Evolutionary conservation across 192 early-diverging fungal species (phyloP).

Genomic region (Gigaspora rosea): DNA sequence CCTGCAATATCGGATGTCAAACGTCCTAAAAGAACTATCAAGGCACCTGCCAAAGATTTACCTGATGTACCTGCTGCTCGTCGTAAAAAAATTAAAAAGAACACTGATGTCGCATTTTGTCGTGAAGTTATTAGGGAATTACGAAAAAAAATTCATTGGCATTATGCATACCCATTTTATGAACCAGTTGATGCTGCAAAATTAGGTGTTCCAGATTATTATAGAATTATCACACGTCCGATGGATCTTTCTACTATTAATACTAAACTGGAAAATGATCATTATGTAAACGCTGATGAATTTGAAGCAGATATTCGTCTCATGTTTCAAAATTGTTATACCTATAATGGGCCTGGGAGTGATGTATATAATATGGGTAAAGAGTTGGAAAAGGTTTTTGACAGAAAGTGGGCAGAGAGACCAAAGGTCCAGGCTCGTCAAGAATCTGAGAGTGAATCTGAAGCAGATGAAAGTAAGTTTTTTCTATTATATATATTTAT

Average conservation of each 20-base stretch:
- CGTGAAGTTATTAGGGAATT: slow-evolving; percentile 63
- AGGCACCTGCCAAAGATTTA: slow-evolving; percentile 42
- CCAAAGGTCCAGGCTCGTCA: slow-evolving; percentile 38
- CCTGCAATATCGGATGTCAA: background rate
- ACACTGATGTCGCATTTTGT: slow-evolving; percentile 68
- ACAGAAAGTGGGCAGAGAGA: slow-evolving; percentile 61
- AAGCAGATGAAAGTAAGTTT: slow-evolving; percentile 28
- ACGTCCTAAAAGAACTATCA: background rate
- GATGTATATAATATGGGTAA: slow-evolving; percentile 65
- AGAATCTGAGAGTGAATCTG: slow-evolving; percentile 35
- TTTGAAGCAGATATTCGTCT: slow-evolving; percentile 69
- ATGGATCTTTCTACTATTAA: slow-evolving; percentile 80
- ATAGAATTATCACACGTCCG: slow-evolving; percentile 71
- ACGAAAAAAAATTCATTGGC: slow-evolving; percentile 65
- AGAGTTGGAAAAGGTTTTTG: slow-evolving; percentile 66
- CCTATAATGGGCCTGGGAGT: slow-evolving; percentile 64
- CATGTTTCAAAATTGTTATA: slow-evolving; percentile 77
- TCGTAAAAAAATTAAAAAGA: slow-evolving; percentile 41
- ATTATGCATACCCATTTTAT: slow-evolving; percentile 73
- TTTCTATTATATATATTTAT: background rate
- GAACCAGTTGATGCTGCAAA: slow-evolving; percentile 85
- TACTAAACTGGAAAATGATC: slow-evolving; percentile 57
- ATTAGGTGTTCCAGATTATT: slow-evolving; percentile 87
- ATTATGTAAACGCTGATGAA: slow-evolving; percentile 60
- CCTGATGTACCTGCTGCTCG: slow-evolving; percentile 41